phyloP scores from a whole-genome alignment of 2,329 filamentous ascomycete species.

The Pseudopithomyces maydicus region DNA sequence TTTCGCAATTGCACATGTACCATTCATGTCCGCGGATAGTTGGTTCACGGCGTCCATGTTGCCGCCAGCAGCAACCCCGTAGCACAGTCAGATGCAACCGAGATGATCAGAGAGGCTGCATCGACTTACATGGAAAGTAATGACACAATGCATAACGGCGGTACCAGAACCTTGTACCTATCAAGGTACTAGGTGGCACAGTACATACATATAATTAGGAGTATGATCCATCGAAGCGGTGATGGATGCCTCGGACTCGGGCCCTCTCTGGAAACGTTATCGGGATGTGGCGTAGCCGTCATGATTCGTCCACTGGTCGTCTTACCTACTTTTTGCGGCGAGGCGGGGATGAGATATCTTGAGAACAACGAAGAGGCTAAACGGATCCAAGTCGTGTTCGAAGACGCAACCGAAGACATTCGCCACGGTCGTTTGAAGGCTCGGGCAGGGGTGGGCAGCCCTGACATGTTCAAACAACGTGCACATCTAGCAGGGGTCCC shows the following conservation, averaged over 20 bases:
- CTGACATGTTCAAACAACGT: constrained; percentile 23
- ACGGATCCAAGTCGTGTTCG: constrained; percentile 16
- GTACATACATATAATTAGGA: constrained; percentile 11
- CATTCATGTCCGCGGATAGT: constrained; percentile 3
- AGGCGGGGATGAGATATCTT: constrained; percentile 9
- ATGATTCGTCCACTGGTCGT: constrained; percentile 14
- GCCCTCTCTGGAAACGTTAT: constrained; percentile 16
- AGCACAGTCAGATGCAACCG: constrained; percentile 27
- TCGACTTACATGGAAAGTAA: constrained; percentile 23
- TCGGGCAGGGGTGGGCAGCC: constrained; percentile 19
- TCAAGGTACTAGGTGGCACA: constrained; percentile 24
- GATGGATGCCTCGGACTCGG: constrained; percentile 33
- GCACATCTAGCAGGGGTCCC: constrained; percentile 11
- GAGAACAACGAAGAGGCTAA: constrained; percentile 28
- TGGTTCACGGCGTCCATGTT: background rate
- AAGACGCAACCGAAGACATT: constrained; percentile 12
- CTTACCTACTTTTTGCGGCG: constrained; percentile 21
- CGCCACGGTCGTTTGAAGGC: constrained; percentile 19
- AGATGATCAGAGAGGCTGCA: constrained; percentile 28
- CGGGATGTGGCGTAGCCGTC: constrained; percentile 12
- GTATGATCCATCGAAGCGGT: constrained; percentile 29
- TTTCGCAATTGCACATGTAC: constrained; percentile 19
- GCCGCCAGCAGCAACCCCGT: constrained; percentile 16
- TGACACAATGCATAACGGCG: constrained; percentile 28
- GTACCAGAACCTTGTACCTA: constrained; percentile 16